Base-by-base conservation (phyloP, 805 yeast species). In the Millerago galiae region DNA sequence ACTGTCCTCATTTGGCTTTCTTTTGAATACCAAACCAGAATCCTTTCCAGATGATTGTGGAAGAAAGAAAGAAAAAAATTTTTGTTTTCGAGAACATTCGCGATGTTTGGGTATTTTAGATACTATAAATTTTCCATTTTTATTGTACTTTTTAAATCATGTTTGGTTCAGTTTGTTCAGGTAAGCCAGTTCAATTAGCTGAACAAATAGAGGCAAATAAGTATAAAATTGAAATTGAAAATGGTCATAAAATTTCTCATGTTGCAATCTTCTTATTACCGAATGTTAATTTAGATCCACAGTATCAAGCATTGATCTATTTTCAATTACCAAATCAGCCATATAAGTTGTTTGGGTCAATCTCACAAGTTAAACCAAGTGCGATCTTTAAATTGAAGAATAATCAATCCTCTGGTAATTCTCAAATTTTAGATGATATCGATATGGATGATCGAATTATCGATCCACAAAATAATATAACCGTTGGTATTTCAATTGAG, bases 401-500 rank as follows among this genome's bases (percentile, higher is more conserved):
- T 56, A 71, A 69, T 48, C 50, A 59, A 8, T 50, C 7, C 14
- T 8, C 38, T n/a, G 27, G 12, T 2, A 41, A 48, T 11, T 30
- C 44, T 3, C 47, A 48, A n/a, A 74, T 74, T 17, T 55, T 72
- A 7, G 83, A 79, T 37, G 85, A 77, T 47, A 72, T 76, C 68
- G 81, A 73, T 36, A 71, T 74, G 45, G 81, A 70, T 36, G 64
- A 61, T 10, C 57, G 58, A 15, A 46, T 43, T 15, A 42, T 18
- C 5, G 52, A 50, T 26, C 51, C 52, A 8, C 40, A 44, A 13
- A 63, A 62, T 33, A 65, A 57, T 45, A 67, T 70, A 42, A 60
- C 66, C 1, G 79, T 91, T 5, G 99, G 99, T 0, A 85, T 93
- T n/a, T 86, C 96, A 3, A 80, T 91, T 12, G 99, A 91, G 57